Base-by-base conservation (phyloP, 352 stramenopile species). In the Peronospora farinosa region DNA sequence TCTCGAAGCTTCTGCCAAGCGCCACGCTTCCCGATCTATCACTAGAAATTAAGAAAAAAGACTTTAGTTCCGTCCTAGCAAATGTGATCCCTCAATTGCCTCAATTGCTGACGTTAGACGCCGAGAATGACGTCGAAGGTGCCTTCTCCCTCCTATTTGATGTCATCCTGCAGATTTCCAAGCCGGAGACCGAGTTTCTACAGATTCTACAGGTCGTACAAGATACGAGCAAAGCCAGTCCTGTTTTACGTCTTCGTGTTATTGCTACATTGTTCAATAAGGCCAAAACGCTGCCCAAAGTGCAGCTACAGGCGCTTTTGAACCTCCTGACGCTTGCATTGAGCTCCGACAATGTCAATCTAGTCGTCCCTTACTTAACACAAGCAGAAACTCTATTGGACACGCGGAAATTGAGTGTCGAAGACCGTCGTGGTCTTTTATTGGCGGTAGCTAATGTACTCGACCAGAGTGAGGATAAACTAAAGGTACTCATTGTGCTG, bases 61-160 rank as follows among this genome's bases (percentile, higher is more conserved):
- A 86, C 19, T 64, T 58, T 2, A 52, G 59, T 2, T 50, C 78
- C 7, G 73, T 89, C 3, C 60, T 84, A 3, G 57, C 66, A 41
- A 67, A 64, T 31, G 68, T 88, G 11, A 21, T 35, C 10, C 63
- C 79, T 35, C 79, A 88, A 48, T 51, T 73, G 15, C 60, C 69
- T 53, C 62, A 76, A 45, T 47, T 93, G 35, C 63, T 93, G 41
- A 68, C 69, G 52, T 65, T 86, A 30, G 61, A 84, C 30, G 78
- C 72, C 49, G 78, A 89, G 69, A 88, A 74, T 25, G 82, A 91
- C 56, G 78, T 88, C 37, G 79, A 93, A 46, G 82, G 76, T 32
- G 51, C 58, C 39, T 88, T 93, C 62, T 74, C 47, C 36, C 67
- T 92, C 49, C 69, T 89, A 3, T 68, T 79, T 42, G 73, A 86